A percentile compares a stretch with the other conserved stretches of the same genome.
These are phyloP conservation scores for Mrakia hoshinonis DNA, from an alignment of 768 basidiomycete species.

Conservation along the genomic window DNA sequence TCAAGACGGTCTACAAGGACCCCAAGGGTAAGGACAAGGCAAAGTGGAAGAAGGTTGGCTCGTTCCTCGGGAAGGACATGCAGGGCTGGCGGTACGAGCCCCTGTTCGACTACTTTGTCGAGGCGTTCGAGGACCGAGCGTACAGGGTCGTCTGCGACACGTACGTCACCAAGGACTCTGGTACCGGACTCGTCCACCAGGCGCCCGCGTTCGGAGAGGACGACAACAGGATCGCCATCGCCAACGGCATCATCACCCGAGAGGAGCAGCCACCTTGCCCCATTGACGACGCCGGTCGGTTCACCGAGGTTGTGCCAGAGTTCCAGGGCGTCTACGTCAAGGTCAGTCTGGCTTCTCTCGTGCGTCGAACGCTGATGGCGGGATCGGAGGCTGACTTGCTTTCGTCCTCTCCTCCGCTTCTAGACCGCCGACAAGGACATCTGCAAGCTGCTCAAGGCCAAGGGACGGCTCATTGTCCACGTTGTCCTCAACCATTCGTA, in stretches of 20 bases:
- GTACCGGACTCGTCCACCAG: conserved; percentile 98
- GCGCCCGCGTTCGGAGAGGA: conserved; percentile 98
- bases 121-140: conserved; percentile 86
- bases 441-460: conserved; percentile 77
- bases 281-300: conserved; percentile 78
- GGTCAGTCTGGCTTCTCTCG: no score
- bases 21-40: conserved; percentile 61
- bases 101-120: conserved; percentile 92
- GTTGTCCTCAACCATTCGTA: conserved; percentile 81
- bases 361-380: no score
- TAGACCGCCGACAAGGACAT: conserved; percentile 91
- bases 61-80: conserved; percentile 84
- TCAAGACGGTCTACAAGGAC: conserved; percentile 76
- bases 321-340: conserved; percentile 84
- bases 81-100: conserved; percentile 94
- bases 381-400: background rate
- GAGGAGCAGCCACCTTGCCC: conserved; percentile 97
- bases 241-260: conserved; percentile 66
- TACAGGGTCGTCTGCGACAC: conserved; percentile 82
- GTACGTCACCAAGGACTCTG: conserved; percentile 86
- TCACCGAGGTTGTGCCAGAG: conserved; percentile 81
- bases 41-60: conserved; percentile 84
- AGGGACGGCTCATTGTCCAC: conserved; percentile 78
- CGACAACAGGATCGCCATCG: conserved; percentile 86
- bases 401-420: background rate